phyloP scores from a whole-genome alignment of 352 stramenopile genomes.

The Peronospora destructor region DNA sequence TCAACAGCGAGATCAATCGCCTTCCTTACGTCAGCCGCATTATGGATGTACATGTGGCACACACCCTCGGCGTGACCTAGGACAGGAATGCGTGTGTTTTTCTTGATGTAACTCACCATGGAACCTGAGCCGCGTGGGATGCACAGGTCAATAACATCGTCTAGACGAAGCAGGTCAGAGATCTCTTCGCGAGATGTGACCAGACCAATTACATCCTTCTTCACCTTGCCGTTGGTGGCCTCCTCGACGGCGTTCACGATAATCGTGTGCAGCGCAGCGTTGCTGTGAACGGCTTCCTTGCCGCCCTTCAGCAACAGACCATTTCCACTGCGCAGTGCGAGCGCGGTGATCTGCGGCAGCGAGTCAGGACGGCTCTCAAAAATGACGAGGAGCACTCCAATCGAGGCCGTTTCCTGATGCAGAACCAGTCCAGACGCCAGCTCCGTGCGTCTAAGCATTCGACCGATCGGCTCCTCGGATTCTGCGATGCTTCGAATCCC shows the following conservation, averaged over 20 bases:
- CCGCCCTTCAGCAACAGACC: conserved; percentile 95
- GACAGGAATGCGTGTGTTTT: conserved; percentile 95
- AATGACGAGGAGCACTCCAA: conserved; percentile 97
- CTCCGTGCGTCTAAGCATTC: conserved; percentile 81
- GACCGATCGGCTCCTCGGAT: conserved; percentile 66
- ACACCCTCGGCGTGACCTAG: conserved; percentile 97
- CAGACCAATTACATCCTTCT: conserved; percentile 90
- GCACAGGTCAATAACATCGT: conserved; percentile 97
- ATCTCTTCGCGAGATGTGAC: conserved; percentile 93
- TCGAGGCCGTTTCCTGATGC: conserved; percentile 91
- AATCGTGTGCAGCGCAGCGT: conserved; percentile 88
- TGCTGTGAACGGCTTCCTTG: conserved; percentile 91
- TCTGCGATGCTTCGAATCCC: conserved; percentile 91
- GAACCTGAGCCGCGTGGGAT: conserved; percentile 94
- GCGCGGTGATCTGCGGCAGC: conserved; percentile 92
- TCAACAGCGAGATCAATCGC: conserved; percentile 91
- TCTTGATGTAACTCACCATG: conserved; percentile 96
- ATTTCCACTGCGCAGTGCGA: conserved; percentile 94
- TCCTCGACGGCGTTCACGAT: conserved; percentile 91
- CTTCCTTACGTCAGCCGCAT: conserved; percentile 78
- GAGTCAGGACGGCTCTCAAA: conserved; percentile 97
- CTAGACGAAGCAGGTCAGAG: conserved; percentile 88
- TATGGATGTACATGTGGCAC: conserved; percentile 97
- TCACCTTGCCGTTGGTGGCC: conserved; percentile 84
- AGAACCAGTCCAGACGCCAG: conserved; percentile 88